phyloP scores from a whole-genome alignment of 2,329 filamentous ascomycete species.

The Dactylellina sp. region DNA sequence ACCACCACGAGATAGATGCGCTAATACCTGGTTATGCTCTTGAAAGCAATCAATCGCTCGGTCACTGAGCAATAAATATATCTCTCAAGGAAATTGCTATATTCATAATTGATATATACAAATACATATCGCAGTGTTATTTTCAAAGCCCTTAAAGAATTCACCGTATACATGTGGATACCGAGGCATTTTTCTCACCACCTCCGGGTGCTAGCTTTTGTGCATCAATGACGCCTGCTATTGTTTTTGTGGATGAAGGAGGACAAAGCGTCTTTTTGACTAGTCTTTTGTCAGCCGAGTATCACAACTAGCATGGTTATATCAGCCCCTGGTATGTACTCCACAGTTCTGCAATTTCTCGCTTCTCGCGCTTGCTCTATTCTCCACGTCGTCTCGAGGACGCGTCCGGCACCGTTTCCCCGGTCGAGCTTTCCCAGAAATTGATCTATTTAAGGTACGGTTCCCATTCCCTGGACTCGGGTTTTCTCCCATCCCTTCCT shows the following conservation, averaged over 20 bases:
- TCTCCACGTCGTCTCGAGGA: constrained; percentile 1
- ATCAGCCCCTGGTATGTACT: constrained; percentile 35
- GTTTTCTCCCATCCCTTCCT: constrained; percentile 7
- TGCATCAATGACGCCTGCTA: too few species aligned
- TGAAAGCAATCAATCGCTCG: too few species aligned
- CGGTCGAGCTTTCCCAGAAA: constrained; percentile 6
- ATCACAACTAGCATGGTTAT: constrained; percentile 19
- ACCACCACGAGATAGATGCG: too few species aligned
- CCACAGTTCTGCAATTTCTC: constrained; percentile 13
- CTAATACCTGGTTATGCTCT: too few species aligned
- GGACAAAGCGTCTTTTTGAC: constrained; percentile 1
- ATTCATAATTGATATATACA: too few species aligned
- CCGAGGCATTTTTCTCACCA: too few species aligned
- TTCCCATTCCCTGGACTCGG: constrained; percentile 19
- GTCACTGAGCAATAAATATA: too few species aligned
- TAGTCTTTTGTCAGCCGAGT: constrained; percentile 11
- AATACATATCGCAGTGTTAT: too few species aligned
- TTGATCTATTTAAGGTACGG: constrained; percentile 32
- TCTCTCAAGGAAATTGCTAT: too few species aligned
- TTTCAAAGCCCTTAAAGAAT: too few species aligned
- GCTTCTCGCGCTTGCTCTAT: constrained; percentile 13
- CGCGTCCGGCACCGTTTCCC: constrained; percentile 38
- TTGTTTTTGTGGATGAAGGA: not conserved
- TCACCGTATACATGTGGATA: too few species aligned
- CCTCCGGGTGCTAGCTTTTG: too few species aligned